A percentile compares a stretch with the other conserved stretches of the same genome.
Conservation (phyloP, 371 early-diverging fungal species). For the Syncephalastrum sp. region DNA sequence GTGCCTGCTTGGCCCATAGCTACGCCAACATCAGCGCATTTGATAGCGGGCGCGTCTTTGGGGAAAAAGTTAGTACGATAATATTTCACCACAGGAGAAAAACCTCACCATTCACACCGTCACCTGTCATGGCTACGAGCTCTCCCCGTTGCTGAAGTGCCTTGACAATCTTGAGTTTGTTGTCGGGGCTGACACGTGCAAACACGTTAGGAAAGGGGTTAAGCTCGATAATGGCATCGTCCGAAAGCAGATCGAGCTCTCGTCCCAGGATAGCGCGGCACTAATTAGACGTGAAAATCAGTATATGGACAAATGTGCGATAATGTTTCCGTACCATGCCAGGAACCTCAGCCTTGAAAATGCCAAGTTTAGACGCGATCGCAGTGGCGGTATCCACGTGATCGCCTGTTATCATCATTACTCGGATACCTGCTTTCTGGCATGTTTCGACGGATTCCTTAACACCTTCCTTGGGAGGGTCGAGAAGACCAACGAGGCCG, state of each 20-base stretch:
- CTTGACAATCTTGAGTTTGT: conserved; percentile 93
- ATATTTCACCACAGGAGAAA: background rate
- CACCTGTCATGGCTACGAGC: conserved; percentile 81
- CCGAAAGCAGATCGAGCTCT: conserved; percentile 83
- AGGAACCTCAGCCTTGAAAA: conserved; percentile 56
- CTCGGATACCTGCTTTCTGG: conserved; percentile 86
- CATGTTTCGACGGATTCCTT: conserved; percentile 80
- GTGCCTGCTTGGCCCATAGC: conserved; percentile 91
- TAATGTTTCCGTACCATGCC: conserved; percentile 34
- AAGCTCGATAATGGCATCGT: conserved; percentile 76
- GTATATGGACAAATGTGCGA: background rate
- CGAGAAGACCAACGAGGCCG: conserved; percentile 90
- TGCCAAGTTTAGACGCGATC: conserved; percentile 76
- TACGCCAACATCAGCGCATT: conserved; percentile 88
- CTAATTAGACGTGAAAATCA: conserved; percentile 18
- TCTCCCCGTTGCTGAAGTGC: conserved; percentile 84
- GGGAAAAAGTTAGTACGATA: conserved; percentile 2
- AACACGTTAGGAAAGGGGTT: conserved; percentile 89
- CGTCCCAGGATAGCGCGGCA: conserved; percentile 81
- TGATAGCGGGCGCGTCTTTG: conserved; percentile 88
- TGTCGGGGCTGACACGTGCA: conserved; percentile 94
- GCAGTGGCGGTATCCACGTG: conserved; percentile 88
- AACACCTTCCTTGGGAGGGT: conserved; percentile 85
- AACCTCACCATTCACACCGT: conserved; percentile 70
- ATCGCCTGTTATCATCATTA: conserved; percentile 94